Evolutionary conservation across 1,284 basidiomycete genomes (phyloP), one percentile per base, ranked within the genome.

Genomic region (Cryptococcus floricola): DNA sequence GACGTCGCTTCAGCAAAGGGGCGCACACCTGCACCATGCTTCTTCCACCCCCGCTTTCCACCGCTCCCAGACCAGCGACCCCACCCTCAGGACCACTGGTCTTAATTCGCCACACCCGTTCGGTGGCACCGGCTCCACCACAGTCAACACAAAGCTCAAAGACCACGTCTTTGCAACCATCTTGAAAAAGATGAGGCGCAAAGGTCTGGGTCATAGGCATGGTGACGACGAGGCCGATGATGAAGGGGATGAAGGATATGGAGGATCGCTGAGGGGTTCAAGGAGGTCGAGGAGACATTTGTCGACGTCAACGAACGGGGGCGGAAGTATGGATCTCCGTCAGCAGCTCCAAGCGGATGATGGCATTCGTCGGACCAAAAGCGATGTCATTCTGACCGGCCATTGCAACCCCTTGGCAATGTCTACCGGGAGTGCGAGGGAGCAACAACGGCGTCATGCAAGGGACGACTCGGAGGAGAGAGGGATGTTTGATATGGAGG

Each of bases 131-230:
- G 93, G 93, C 0, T 91, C 89, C 14, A 96, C 93, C 2, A 84
- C 86, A 46, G 92, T 96, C 54, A 96, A 97, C 74, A 91, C 88
- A 43, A 89, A 85, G 73, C 80, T 97, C 57, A 93, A 92, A 76
- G 91, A 96, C 68, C 91, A 94, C 63, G 89, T 97, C 46, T 93
- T 97, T 71, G 87, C 85, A 54, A 88, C 88, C 13, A 85, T 96
- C 34, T 79, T 96, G 57, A 84, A 85, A 47, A 82, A 86, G 34
- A 83, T 91, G 34, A 63, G 67, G 39, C 73, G 68, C 61, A 66
- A 67, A 25, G 64, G 64, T 0, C 18, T 61, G 16, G 58, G 65
- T 34, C 8, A 62, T n/a, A 57, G 66, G 39, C 51, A 57, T 25
- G 60, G 65, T 45, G 65, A 67, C 44, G 73, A 70, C n/a, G 69